Evolutionary conservation across 805 yeast genomes (phyloP), one percentile per base, ranked within the genome.

Genomic region (Kuraishia hungarica): DNA sequence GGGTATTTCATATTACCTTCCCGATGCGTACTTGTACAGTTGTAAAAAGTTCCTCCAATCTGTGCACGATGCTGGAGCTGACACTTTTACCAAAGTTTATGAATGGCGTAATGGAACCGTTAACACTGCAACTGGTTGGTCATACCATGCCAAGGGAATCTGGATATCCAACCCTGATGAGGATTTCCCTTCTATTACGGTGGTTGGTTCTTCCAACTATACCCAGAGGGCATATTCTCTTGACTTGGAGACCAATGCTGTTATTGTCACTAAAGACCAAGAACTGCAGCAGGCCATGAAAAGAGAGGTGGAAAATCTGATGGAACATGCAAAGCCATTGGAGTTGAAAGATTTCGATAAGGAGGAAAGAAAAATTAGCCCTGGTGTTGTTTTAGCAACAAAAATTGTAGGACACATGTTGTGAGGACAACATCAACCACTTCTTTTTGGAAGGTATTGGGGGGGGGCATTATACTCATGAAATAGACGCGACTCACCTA

Each of bases 91-190:
- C 29, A 68, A 72, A 20, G 72, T 94, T 43, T 76, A 76, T 55
- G 98, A 93, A 68, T 94, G 99, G 99, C 79, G 81, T 63, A 82
- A 80, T 52, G 99, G 99, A 1, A 73, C 83, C 2, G 96, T 90
- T 2, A 89, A 90, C 64, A 80, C 87, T 7, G 79, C 84, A 0
- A 79, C 75, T 28, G 99, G 99, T 1, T 93, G 99, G 98, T 89
- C 97, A 0, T 94, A 94, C 68, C 99, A 94, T 66, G 98, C 99
- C 15, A 94, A 94, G 66, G 99, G 99, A 1, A 72, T 93, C 3
- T 94, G 98, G 98, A 71, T 89, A 0, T 75, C 81, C 8, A 73
- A 75, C 13, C 87, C 90, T 0, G 75, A 71, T 1, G 86, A 82
- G 51, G 58, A 61, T 0, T 64, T 66, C 13, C 97, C 97, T 1